A percentile compares a stretch with the other conserved stretches of the same genome.
These are phyloP conservation scores for Silene coronaria DNA, from an alignment of 179 eudicot species.

Conservation along the genomic window DNA sequence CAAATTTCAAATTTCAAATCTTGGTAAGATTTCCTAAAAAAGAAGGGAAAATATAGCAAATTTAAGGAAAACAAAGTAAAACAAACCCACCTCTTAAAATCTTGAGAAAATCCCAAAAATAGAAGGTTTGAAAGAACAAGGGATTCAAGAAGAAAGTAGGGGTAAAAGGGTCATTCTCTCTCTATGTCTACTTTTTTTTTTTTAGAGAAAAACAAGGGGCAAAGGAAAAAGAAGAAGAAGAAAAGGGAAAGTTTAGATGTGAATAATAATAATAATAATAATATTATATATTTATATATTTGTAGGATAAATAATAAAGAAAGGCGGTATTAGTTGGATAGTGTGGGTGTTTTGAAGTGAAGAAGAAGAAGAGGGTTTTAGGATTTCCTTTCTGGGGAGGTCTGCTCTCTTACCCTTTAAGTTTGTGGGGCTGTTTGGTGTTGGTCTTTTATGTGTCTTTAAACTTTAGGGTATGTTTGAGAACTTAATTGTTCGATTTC, in stretches of 20 bases:
- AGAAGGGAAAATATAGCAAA: not conserved
- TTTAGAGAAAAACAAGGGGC: not conserved
- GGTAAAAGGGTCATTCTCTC: constrained; percentile 5
- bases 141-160: not conserved
- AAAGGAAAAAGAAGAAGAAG: not conserved
- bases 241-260: not conserved
- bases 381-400: constrained; percentile 20
- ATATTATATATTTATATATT: too few species aligned
- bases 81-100: constrained; percentile 19
- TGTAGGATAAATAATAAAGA: too few species aligned
- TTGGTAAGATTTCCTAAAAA: not conserved
- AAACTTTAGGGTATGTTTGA: constrained; percentile 13
- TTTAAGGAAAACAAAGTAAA: not conserved
- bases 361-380: constrained; percentile 9
- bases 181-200: not conserved
- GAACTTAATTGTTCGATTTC: not conserved
- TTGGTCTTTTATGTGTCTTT: not conserved
- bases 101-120: constrained; percentile 12
- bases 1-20: constrained; percentile 19
- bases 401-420: constrained; percentile 10
- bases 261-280: too few species aligned
- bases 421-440: constrained; percentile 3
- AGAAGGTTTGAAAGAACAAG: constrained; percentile 6
- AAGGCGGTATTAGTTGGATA: not conserved
- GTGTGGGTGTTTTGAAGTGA: not conserved